Evolutionary conservation across 1,284 basidiomycete genomes (phyloP).

Genomic region (Austroboletus niveus): DNA sequence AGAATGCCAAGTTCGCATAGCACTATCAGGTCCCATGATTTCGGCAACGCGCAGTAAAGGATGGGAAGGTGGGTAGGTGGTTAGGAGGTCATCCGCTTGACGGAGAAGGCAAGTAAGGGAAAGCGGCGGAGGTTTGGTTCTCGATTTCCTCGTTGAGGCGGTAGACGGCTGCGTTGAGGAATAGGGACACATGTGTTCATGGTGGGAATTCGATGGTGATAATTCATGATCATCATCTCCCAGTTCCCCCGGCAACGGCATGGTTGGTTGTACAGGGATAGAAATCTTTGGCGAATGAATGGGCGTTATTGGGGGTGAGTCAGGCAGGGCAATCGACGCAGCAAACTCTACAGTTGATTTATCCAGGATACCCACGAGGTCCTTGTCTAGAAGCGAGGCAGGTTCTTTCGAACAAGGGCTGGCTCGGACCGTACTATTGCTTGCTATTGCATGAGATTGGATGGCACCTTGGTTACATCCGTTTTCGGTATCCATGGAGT

Average conservation of each 20-base stretch:
- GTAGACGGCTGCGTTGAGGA: background rate
- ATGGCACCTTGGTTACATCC: background rate
- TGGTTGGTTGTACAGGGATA: background rate
- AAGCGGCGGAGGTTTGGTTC: slow-evolving; percentile 29
- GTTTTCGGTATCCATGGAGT: background rate
- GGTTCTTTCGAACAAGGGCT: background rate
- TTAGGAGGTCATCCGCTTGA: slow-evolving; percentile 44
- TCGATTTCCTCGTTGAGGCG: slow-evolving; percentile 7
- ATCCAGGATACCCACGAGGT: background rate
- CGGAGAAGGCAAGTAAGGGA: slow-evolving; percentile 43
- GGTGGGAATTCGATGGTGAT: slow-evolving; percentile 1
- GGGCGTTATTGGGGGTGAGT: slow-evolving; percentile 20
- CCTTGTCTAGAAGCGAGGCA: background rate
- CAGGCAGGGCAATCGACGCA: slow-evolving; percentile 19
- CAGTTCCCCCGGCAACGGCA: background rate
- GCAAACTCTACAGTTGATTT: slow-evolving; percentile 10
- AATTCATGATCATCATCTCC: slow-evolving; percentile 1
- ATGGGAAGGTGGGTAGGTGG: slow-evolving; percentile 44
- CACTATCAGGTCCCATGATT: slow-evolving; percentile 71
- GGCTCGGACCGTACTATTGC: background rate
- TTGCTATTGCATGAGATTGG: background rate
- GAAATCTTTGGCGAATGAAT: background rate
- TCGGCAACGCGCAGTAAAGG: slow-evolving; percentile 48
- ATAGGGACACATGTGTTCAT: background rate
- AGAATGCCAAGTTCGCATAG: slow-evolving; percentile 35